Evolutionary conservation across 257 asterid species (phyloP).

Genomic region (Gentiana dahurica): DNA sequence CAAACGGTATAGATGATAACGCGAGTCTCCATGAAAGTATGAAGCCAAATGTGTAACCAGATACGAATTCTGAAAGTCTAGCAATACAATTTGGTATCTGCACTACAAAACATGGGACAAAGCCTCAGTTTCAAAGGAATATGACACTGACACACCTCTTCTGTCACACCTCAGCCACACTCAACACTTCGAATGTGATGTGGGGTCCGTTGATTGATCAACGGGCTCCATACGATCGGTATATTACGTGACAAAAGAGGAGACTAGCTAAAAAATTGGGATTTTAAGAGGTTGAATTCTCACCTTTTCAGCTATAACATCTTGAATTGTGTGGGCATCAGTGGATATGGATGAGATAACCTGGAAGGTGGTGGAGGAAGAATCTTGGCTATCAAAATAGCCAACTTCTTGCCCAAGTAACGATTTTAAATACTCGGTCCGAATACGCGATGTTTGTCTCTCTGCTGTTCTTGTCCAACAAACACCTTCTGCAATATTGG

Average conservation of each 20-base stretch:
- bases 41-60: constrained; percentile 43
- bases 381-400: constrained; percentile 50
- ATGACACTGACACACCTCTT: too few species aligned
- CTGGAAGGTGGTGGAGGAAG: constrained; percentile 51
- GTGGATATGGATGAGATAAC: constrained; percentile 59
- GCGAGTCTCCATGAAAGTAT: constrained; percentile 72
- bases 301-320: constrained; percentile 71
- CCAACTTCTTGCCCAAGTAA: constrained; percentile 68
- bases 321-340: constrained; percentile 63
- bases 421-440: constrained; percentile 52
- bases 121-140: not conserved
- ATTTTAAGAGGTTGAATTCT: not conserved
- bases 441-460: constrained; percentile 58
- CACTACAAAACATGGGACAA: not conserved
- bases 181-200: too few species aligned
- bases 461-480: constrained; percentile 84
- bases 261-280: not conserved
- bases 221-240: too few species aligned
- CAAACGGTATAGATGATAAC: constrained; percentile 56
- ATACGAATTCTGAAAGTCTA: constrained; percentile 35
- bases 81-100: constrained; percentile 63
- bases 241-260: not conserved
- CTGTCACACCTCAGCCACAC: too few species aligned
- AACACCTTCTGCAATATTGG: constrained; percentile 37
- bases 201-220: too few species aligned